Conservation (phyloP, 169 alveolate genomes). For the Babesia bigemina region DNA sequence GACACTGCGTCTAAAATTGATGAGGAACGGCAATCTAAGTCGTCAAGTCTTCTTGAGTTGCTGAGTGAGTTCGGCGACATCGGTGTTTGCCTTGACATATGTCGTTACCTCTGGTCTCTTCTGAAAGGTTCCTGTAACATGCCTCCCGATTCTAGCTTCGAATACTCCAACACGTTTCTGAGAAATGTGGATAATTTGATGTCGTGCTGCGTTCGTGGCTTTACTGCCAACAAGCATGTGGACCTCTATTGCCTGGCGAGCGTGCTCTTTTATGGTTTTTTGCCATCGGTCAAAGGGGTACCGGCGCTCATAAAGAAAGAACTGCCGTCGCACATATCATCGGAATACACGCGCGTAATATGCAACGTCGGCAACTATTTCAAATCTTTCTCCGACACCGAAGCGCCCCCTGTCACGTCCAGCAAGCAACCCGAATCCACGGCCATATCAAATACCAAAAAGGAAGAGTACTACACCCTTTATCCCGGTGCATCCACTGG, state of each 20-base stretch:
- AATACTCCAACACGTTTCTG: constrained; percentile 42
- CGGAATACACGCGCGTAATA: constrained; percentile 6
- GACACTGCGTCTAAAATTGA: constrained; percentile 47
- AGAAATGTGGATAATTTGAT: constrained; percentile 33
- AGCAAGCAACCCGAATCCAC: not conserved
- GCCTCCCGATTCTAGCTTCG: constrained; percentile 22
- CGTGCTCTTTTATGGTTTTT: constrained; percentile 7
- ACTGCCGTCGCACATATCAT: constrained; percentile 3
- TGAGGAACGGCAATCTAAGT: constrained; percentile 55
- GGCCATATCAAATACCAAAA: not conserved
- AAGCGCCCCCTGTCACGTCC: not conserved
- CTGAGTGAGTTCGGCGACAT: constrained; percentile 35
- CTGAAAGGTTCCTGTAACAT: constrained; percentile 37
- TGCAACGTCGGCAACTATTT: not conserved
- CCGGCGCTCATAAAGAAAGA: constrained; percentile 1
- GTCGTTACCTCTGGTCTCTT: constrained; percentile 29
- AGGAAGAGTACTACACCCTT: constrained; percentile 36
- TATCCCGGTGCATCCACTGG: constrained; percentile 61
- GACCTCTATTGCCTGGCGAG: constrained; percentile 24
- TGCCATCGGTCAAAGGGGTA: constrained; percentile 32
- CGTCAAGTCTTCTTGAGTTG: constrained; percentile 22
- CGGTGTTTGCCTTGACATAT: constrained; percentile 22
- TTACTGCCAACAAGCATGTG: constrained; percentile 22
- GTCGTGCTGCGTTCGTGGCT: constrained; percentile 31
- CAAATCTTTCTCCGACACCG: not conserved